Evolutionary conservation across 139 green algal genomes (phyloP), one percentile per base, ranked within the genome.

Genomic region (Volvox africanus): DNA sequence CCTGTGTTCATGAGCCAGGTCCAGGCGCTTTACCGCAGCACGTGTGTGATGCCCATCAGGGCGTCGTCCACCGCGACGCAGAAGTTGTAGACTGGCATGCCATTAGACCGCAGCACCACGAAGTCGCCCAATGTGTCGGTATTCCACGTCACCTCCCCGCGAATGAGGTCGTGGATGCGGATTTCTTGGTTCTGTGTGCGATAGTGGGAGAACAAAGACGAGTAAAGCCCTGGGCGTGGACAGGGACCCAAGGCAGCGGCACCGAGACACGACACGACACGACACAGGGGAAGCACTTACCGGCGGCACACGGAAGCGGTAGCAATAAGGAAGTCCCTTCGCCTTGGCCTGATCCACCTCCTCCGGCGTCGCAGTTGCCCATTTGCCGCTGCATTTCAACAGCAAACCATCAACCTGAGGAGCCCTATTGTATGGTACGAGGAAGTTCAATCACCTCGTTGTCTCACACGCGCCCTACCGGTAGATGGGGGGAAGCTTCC

Each of bases 11-110:
- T 26, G 67, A 75, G 22, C 67, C 67, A 75, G 11, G 67, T 61
- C 76, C 76, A 55, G 9, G 44, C 44, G 44, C 36, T 71, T 9
- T 37, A 95, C 94, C 97, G 93, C 84, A 99, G 95, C 81, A 99
- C 98, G 93, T 99, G 97, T 3, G 95, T 98, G 93, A 99, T 99
- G 65, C 94, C 92, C 98, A 99, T 99, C 20, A 97, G 94, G 18
- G 97, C 97, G 90, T 99, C 98, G 91, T 99, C 98, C 20, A 99
- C 94, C 20, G 98, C 98, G 20, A 99, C 98, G 88, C 98, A 99
- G 91, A 99, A 99, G 96, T 99, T 99, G 96, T 99, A 99, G 24
- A 99, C 98, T 13, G 98, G 98, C 87, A 99, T 94, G 50, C 98
- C 98, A 93, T 99, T 99, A 92, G 96, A 99, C 65, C 98, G 95